Evolutionary conservation across 345 rosid genomes (phyloP), one percentile per base, ranked within the genome.

Genomic region (Eucalyptus sideroxylon): DNA sequence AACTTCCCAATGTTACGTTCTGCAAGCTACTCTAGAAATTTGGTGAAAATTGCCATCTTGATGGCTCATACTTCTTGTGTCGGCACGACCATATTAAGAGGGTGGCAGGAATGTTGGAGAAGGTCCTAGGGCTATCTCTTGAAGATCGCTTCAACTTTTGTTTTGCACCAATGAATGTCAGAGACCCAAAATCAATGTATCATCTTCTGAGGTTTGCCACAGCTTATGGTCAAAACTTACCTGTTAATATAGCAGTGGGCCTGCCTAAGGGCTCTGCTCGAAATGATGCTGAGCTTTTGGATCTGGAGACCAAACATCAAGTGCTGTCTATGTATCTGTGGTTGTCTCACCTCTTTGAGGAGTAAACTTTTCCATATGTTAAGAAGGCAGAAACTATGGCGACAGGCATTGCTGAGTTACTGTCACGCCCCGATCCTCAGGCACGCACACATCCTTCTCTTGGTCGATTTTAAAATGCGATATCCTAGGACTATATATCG

Each of bases 61-160:
- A 96, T 88, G 97, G 99, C 14, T 94, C 95, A 30, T 98, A 95
- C 94, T 98, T 96, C 93, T 91, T 98, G 93, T 96, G 99, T 88
- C 91, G 91, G 37, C 99, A 97, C 86, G 96, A 91, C 91, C 94
- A 96, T 89, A 95, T 98, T 86, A 98, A 97, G 94, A 98, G 95
- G 93, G 96, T 98, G 14, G 99, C 98, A 50, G 95, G 94, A 88
- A 95, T 95, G 99, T 92, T 98, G 94, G 98, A 98, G 94, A 98
- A 94, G 92, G 95, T 97, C 11, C 89, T 87, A 42, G 96, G 96
- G 45, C 56, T 98, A 87, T 97, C 99, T 31, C 90, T 98, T 77
- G 96, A 95, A 93, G 98, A 98, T 87, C 94, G 97, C 53, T 98
- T 96, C 91, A 95, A 98, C 94, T 97, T 98, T 92, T 97, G 97